phyloP scores from a whole-genome alignment of 2,329 filamentous ascomycete species.

The Endothia cerciana region DNA sequence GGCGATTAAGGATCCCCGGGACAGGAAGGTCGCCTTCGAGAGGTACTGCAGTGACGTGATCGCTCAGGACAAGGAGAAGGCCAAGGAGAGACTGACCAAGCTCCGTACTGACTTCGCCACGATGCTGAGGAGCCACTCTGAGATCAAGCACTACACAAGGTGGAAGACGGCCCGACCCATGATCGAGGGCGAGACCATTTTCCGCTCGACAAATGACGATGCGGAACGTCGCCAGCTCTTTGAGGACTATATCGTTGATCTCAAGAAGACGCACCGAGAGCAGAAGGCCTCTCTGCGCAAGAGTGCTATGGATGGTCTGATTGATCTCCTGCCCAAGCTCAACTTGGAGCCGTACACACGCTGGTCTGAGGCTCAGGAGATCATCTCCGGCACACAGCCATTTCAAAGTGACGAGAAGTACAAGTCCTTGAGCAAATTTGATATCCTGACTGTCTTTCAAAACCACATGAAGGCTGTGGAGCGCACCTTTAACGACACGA shows the following conservation, averaged over 20 bases:
- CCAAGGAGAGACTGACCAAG: constrained; percentile 90
- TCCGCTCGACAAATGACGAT: constrained; percentile 87
- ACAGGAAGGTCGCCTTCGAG: constrained; percentile 88
- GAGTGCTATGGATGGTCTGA: constrained; percentile 82
- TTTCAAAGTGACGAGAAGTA: constrained; percentile 86
- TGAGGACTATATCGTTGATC: constrained; percentile 85
- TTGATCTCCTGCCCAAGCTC: constrained; percentile 75
- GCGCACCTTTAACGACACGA: constrained; percentile 85
- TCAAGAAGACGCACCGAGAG: constrained; percentile 81
- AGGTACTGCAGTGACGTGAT: constrained; percentile 92
- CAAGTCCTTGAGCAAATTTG: constrained; percentile 81
- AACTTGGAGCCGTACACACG: constrained; percentile 91
- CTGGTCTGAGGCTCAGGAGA: constrained; percentile 87
- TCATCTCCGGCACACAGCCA: constrained; percentile 76
- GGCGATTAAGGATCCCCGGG: constrained; percentile 88
- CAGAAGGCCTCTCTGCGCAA: constrained; percentile 73
- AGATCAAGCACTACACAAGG: constrained; percentile 95
- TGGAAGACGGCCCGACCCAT: constrained; percentile 97
- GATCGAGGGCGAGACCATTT: constrained; percentile 93
- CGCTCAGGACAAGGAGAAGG: constrained; percentile 89
- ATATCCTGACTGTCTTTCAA: constrained; percentile 91
- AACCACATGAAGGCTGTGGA: constrained; percentile 93
- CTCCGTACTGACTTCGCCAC: constrained; percentile 90
- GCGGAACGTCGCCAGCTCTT: constrained; percentile 87
- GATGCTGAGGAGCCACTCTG: constrained; percentile 94